Percentiles rank a stretch among this genome's conserved stretches.
phyloP scores from a whole-genome alignment of 352 stramenopile genomes.

The Aphanomyces cochlioides region DNA sequence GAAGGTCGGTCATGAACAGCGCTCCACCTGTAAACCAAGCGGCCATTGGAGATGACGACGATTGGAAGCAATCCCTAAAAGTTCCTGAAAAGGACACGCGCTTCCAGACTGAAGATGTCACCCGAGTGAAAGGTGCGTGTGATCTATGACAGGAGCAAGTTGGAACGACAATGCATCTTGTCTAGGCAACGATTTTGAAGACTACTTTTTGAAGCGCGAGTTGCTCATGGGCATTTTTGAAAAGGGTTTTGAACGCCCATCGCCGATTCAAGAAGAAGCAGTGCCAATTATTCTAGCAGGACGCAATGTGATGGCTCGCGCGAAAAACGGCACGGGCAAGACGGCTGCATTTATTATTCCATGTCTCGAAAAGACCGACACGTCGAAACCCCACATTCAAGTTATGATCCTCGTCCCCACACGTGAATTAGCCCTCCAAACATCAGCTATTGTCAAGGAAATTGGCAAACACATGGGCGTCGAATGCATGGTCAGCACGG shows the following conservation, averaged over 20 bases:
- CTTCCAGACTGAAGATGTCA: conserved; percentile 95
- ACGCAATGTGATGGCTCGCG: conserved; percentile 96
- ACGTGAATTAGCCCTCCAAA: conserved; percentile 98
- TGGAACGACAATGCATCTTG: background rate
- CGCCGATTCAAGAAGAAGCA: conserved; percentile 98
- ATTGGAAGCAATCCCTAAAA: conserved; percentile 75
- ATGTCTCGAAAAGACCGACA: conserved; percentile 99
- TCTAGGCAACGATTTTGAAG: conserved; percentile 97
- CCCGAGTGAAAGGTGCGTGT: conserved; percentile 90
- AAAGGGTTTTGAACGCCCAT: conserved; percentile 99
- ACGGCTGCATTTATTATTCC: conserved; percentile 99
- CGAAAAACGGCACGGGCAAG: conserved; percentile 99
- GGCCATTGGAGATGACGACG: conserved; percentile 29
- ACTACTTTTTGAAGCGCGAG: conserved; percentile 99
- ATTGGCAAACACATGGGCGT: conserved; percentile 97
- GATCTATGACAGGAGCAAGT: background rate
- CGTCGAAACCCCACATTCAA: conserved; percentile 95
- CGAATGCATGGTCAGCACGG: conserved; percentile 98
- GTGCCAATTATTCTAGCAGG: conserved; percentile 99
- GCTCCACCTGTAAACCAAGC: background rate
- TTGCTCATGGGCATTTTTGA: conserved; percentile 99
- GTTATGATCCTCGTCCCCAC: conserved; percentile 99
- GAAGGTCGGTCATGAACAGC: conserved; percentile 17
- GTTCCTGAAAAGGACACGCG: conserved; percentile 83
- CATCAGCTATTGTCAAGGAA: conserved; percentile 97